Conservation (phyloP, 257 asterid genomes). For the Jacaranda copaia region DNA sequence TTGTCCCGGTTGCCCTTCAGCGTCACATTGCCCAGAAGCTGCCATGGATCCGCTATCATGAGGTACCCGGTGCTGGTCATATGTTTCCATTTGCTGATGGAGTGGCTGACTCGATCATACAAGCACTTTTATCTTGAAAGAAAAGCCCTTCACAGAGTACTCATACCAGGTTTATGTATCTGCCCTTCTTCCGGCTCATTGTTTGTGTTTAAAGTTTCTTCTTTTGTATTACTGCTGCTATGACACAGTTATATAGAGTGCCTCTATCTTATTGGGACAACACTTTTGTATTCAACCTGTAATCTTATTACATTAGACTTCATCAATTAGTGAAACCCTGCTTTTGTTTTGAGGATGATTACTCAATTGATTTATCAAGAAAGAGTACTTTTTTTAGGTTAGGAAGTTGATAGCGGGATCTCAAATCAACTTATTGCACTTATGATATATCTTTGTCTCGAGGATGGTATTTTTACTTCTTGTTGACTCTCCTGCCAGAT, state of each 20-base stretch:
- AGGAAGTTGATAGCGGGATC: too few relatives aligned
- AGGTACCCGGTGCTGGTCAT: constrained; percentile 76
- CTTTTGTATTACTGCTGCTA: not conserved
- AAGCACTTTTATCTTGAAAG: constrained; percentile 49
- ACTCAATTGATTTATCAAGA: too few relatives aligned
- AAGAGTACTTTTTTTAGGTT: too few relatives aligned
- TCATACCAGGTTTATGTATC: constrained; percentile 7
- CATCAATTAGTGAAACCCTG: not conserved
- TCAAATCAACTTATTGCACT: too few relatives aligned
- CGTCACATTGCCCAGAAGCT: constrained; percentile 54
- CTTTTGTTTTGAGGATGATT: not conserved
- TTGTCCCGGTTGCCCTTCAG: constrained; percentile 65
- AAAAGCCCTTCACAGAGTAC: constrained; percentile 2
- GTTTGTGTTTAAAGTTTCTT: not conserved
- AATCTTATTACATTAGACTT: not conserved
- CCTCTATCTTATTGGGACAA: not conserved
- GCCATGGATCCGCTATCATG: constrained; percentile 81
- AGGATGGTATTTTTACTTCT: too few relatives aligned
- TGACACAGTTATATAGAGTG: not conserved
- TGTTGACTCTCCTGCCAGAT: too few relatives aligned
- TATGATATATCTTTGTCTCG: too few relatives aligned
- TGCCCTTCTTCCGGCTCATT: not conserved
- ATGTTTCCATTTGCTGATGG: constrained; percentile 61
- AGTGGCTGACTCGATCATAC: constrained; percentile 51
- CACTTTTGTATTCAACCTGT: not conserved